Conservation (phyloP, 768 basidiomycete species). For the button mushroom (Agaricus bisporus) region DNA sequence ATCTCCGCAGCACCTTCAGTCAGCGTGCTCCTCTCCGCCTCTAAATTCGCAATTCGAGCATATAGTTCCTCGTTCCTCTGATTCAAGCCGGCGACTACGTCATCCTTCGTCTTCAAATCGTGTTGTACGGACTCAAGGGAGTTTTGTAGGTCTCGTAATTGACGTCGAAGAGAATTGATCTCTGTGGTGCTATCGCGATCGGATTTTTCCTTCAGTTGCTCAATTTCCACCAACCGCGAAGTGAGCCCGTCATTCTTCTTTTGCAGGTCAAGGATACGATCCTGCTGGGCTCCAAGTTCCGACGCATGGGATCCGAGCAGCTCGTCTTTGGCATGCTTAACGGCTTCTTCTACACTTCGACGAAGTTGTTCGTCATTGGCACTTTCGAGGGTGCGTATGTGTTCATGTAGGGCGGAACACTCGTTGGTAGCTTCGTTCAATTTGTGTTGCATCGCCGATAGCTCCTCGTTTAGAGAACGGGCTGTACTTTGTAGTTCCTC, state of each 20-base stretch:
- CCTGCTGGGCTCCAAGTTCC: neutral
- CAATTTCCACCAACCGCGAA: neutral
- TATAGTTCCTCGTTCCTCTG: neutral
- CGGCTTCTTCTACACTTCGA: conserved; percentile 1
- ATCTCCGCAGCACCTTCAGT: neutral
- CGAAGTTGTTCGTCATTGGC: conserved; percentile 1
- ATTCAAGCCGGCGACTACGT: neutral
- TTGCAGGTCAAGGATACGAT: neutral
- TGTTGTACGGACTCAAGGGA: neutral
- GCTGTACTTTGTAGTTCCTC: neutral
- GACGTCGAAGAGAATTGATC: neutral
- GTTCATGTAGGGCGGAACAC: conserved; percentile 5
- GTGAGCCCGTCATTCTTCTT: neutral
- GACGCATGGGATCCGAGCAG: neutral
- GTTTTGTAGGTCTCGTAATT: neutral
- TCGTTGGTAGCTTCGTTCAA: neutral
- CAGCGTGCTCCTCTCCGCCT: neutral
- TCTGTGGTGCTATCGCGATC: neutral
- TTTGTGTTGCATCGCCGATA: neutral
- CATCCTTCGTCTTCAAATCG: conserved; percentile 1
- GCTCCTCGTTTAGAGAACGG: neutral
- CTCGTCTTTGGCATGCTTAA: neutral
- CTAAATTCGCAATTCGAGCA: neutral
- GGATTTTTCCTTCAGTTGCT: neutral
- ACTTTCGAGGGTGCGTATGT: conserved; percentile 2